Conservation (phyloP, 2,329 filamentous ascomycete species). For the Chaetomiaceae sp. region DNA sequence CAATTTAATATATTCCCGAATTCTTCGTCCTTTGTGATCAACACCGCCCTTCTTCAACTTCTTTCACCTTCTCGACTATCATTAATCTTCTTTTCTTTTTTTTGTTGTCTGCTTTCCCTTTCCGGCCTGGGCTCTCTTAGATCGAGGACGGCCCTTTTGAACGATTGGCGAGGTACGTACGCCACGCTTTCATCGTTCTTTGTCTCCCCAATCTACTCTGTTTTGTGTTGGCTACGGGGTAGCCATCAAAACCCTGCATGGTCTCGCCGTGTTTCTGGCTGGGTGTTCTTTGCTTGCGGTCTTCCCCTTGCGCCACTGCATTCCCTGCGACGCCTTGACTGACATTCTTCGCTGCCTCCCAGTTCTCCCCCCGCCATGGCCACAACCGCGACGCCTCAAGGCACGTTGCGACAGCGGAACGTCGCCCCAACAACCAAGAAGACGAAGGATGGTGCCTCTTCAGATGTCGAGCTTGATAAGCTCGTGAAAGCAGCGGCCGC, state of each 20-base stretch:
- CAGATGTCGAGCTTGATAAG: slow-evolving; percentile 48
- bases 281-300: too few relatives aligned
- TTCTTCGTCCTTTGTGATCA: background rate
- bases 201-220: too few relatives aligned
- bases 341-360: background rate
- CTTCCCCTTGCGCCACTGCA: too few relatives aligned
- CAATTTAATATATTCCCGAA: slow-evolving; percentile 17
- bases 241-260: too few relatives aligned
- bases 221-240: too few relatives aligned
- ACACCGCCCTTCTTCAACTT: slow-evolving; percentile 3
- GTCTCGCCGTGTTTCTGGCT: too few relatives aligned
- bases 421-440: slow-evolving; percentile 43
- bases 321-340: background rate
- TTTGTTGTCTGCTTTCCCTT: slow-evolving; percentile 11
- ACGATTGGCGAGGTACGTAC: slow-evolving; percentile 10
- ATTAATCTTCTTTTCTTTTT: slow-evolving; percentile 19
- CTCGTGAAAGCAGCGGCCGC: slow-evolving; percentile 40
- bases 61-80: slow-evolving; percentile 17
- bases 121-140: background rate
- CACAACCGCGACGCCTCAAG: slow-evolving; percentile 46
- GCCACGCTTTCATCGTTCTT: background rate
- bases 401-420: slow-evolving; percentile 56
- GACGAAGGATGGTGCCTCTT: slow-evolving; percentile 38
- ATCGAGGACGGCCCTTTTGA: background rate
- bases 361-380: slow-evolving; percentile 37